A percentile compares a stretch with the other conserved stretches of the same genome.
Evolutionary conservation across 1,284 basidiomycete species (phyloP).

Genomic region (Ustilago shanxiensis): DNA sequence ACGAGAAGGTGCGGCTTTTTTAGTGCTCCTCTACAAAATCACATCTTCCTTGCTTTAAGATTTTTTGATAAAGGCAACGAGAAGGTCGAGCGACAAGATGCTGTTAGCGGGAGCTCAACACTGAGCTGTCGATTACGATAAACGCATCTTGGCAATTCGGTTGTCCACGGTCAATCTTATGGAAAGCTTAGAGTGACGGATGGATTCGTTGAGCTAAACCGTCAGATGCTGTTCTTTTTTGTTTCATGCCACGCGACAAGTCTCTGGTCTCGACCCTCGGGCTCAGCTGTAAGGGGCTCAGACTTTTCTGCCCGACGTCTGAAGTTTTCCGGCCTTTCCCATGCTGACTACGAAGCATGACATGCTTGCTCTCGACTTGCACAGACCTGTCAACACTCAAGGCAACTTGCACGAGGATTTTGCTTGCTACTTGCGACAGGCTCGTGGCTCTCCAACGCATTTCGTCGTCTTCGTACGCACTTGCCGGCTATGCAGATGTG

Average conservation of each 20-base stretch:
- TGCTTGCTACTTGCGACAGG: too few species aligned
- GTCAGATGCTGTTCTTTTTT: not conserved
- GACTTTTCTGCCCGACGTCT: slow-evolving; percentile 9
- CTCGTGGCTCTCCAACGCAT: too few species aligned
- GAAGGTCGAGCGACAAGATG: too few species aligned
- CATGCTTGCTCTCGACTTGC: not conserved
- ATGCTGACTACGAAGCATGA: not conserved
- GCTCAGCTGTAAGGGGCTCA: slow-evolving; percentile 11
- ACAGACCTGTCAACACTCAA: not conserved
- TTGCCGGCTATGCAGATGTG: too few species aligned
- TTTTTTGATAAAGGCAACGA: too few species aligned
- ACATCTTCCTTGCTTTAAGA: not conserved
- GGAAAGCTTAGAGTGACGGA: too few species aligned
- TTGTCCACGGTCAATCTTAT: too few species aligned
- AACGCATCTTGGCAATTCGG: too few species aligned
- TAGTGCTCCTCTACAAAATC: slow-evolving; percentile 6
- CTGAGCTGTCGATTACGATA: too few species aligned
- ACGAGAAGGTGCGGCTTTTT: not conserved
- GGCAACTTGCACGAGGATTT: not conserved
- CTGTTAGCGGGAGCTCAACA: too few species aligned
- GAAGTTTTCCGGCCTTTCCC: slow-evolving; percentile 7
- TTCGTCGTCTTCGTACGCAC: too few species aligned
- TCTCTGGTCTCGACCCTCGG: slow-evolving; percentile 18
- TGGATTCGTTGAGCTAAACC: too few species aligned
- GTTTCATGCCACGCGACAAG: not conserved